Evolutionary conservation across 1,284 basidiomycete genomes (phyloP).

Genomic region (Boletus calvinii): DNA sequence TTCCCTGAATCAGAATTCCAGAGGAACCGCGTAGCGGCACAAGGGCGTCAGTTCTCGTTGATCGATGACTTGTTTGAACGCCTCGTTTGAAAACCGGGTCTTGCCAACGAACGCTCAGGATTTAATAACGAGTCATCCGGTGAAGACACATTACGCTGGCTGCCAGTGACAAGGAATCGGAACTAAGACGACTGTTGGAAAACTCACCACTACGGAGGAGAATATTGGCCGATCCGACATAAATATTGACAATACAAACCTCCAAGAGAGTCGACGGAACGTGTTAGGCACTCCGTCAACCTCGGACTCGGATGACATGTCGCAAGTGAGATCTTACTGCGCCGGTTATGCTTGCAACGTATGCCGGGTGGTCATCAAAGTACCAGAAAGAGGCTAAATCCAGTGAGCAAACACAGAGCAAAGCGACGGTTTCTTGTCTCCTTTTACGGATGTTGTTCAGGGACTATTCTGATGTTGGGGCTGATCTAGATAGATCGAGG

Average conservation of each 20-base stretch:
- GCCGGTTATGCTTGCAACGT: neutral
- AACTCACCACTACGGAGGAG: neutral
- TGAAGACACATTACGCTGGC: neutral
- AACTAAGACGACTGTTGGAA: constrained; percentile 2
- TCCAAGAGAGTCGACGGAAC: neutral
- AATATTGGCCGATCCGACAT: constrained; percentile 3
- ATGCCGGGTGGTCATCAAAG: neutral
- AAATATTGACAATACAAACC: neutral
- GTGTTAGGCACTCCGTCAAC: constrained; percentile 4
- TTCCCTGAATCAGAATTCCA: constrained; percentile 2
- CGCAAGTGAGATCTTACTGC: neutral
- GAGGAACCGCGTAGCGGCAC: neutral
- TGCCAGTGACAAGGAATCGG: constrained; percentile 4
- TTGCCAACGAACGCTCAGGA: constrained; percentile 7
- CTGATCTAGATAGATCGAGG: constrained; percentile 10
- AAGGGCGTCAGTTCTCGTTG: neutral
- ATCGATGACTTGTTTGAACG: constrained; percentile 18
- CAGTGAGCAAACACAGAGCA: neutral
- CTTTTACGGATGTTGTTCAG: constrained; percentile 2
- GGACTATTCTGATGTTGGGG: constrained; percentile 1
- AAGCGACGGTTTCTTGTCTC: neutral
- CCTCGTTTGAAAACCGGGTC: constrained; percentile 29
- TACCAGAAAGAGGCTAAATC: neutral
- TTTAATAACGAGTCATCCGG: neutral
- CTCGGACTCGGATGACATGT: constrained; percentile 13